These are phyloP conservation scores for Alternaria sp. DNA, from an alignment of 2,329 filamentous ascomycete genomes.

Conservation along the genomic window DNA sequence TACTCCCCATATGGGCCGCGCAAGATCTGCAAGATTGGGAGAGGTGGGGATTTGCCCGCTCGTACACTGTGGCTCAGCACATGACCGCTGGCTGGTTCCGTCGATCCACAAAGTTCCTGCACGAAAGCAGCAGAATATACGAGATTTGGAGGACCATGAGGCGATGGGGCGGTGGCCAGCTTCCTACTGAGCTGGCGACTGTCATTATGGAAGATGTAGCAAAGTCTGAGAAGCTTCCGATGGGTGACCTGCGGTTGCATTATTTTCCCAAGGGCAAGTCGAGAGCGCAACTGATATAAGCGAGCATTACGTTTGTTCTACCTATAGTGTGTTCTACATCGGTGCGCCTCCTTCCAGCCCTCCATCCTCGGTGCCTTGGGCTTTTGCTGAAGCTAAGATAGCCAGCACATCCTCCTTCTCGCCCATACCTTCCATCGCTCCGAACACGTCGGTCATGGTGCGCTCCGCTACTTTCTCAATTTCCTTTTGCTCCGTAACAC, in stretches of 20 bases:
- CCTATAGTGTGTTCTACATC: background rate
- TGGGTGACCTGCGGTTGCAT: constrained; percentile 2
- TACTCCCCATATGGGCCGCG: constrained; percentile 8
- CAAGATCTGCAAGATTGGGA: constrained; percentile 5
- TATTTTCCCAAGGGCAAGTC: constrained; percentile 1
- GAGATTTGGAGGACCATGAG: constrained; percentile 22
- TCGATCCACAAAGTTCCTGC: constrained; percentile 9
- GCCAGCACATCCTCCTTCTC: constrained; percentile 17
- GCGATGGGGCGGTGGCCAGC: constrained; percentile 7
- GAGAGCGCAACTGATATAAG: background rate
- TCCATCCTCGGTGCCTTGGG: background rate
- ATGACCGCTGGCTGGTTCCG: constrained; percentile 13
- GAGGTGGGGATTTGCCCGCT: background rate
- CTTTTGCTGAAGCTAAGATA: constrained; percentile 15
- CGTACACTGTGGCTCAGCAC: background rate
- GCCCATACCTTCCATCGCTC: constrained; percentile 5
- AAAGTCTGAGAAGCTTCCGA: constrained; percentile 8
- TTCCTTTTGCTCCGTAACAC: constrained; percentile 20
- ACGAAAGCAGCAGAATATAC: constrained; percentile 10
- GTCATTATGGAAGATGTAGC: constrained; percentile 15
- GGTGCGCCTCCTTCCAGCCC: background rate
- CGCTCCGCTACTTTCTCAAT: constrained; percentile 29
- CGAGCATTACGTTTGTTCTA: background rate
- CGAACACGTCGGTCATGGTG: constrained; percentile 30
- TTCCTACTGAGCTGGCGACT: constrained; percentile 16